Evolutionary conservation across 2,329 filamentous ascomycete species (phyloP).

Genomic region (Cucurbitaria berberidis): DNA sequence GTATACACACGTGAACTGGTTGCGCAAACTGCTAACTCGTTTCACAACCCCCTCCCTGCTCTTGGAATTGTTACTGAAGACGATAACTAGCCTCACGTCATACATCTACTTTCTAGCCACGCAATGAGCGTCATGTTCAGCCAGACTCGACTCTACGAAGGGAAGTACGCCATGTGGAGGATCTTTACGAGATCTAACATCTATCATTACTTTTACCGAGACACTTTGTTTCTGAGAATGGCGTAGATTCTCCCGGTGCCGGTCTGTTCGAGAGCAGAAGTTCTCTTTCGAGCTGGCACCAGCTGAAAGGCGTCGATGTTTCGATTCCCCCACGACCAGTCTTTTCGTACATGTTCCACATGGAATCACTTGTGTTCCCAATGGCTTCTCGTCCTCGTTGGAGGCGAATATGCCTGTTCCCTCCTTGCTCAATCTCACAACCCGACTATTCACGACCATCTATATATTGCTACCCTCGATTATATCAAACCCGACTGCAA

Average conservation of each 20-base stretch:
- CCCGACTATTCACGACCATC: too few relatives aligned
- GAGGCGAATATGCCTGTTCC: not conserved
- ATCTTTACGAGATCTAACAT: not conserved
- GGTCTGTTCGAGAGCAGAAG: not conserved
- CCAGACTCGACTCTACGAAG: not conserved
- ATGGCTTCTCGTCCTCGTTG: not conserved
- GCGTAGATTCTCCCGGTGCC: too few relatives aligned
- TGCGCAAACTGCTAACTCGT: too few relatives aligned
- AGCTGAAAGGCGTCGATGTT: not conserved
- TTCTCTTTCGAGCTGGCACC: not conserved
- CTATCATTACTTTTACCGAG: too few relatives aligned
- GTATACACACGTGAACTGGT: too few relatives aligned
- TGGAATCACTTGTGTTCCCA: not conserved
- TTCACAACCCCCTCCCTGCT: too few relatives aligned
- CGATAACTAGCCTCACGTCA: too few relatives aligned
- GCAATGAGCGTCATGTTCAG: not conserved
- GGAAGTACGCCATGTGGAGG: not conserved
- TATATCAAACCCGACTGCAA: not conserved
- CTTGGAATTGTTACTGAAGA: too few relatives aligned
- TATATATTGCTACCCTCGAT: not conserved
- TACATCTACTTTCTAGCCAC: too few relatives aligned
- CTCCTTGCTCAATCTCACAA: too few relatives aligned
- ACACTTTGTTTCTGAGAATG: not conserved
- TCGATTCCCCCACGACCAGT: not conserved
- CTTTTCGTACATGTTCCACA: not conserved